Evolutionary conservation across 2,329 filamentous ascomycete species (phyloP).

Genomic region (Colletotrichum navitas): DNA sequence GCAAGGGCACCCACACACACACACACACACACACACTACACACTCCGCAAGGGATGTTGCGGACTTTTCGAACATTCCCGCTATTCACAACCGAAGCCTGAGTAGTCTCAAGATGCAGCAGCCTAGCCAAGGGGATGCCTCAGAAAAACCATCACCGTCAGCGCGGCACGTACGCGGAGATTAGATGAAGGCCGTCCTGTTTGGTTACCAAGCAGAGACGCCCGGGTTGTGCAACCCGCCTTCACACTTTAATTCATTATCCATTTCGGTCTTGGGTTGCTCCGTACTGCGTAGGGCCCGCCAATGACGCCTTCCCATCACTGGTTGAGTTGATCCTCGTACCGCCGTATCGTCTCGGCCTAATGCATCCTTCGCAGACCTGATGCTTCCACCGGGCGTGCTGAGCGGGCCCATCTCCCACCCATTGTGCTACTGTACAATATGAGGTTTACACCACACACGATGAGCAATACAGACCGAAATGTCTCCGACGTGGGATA

Average conservation of each 20-base stretch:
- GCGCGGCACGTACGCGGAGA: slow-evolving; percentile 32
- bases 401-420: slow-evolving; percentile 16
- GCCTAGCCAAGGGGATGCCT: slow-evolving; percentile 5
- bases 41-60: slow-evolving; percentile 32
- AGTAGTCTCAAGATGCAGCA: slow-evolving; percentile 1
- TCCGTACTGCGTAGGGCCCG: slow-evolving; percentile 24
- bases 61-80: slow-evolving; percentile 35
- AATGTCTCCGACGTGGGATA: slow-evolving; percentile 27
- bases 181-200: slow-evolving; percentile 2
- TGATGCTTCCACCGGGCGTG: slow-evolving; percentile 20
- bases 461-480: slow-evolving; percentile 27
- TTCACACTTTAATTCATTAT: slow-evolving; percentile 3
- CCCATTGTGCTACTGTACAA: slow-evolving; percentile 32
- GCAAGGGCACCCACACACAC: not conserved
- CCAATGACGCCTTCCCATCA: slow-evolving; percentile 33
- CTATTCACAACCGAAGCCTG: slow-evolving; percentile 2
- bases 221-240: slow-evolving; percentile 16
- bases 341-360: slow-evolving; percentile 25
- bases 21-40: too few species aligned
- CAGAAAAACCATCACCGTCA: not conserved
- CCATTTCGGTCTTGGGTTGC: slow-evolving; percentile 23
- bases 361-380: slow-evolving; percentile 34
- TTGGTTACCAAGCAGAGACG: slow-evolving; percentile 40
- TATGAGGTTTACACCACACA: slow-evolving; percentile 20
- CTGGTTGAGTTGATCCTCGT: not conserved